These are phyloP conservation scores for Podaxis pistillaris DNA, from an alignment of 768 basidiomycete genomes.

Conservation along the genomic window DNA sequence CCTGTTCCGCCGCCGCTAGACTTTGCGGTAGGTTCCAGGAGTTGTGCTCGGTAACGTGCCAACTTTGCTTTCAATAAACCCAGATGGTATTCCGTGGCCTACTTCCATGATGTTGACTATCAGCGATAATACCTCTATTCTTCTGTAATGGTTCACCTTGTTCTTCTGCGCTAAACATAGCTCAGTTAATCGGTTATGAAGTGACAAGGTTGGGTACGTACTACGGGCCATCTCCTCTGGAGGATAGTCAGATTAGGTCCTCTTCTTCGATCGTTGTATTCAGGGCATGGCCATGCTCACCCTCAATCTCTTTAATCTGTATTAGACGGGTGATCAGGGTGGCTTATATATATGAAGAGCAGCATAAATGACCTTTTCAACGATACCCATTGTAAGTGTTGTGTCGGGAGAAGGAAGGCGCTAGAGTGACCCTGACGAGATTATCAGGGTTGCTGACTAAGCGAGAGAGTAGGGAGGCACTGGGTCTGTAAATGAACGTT, in stretches of 20 bases:
- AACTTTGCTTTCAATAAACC: constrained; percentile 93
- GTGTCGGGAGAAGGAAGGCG: background rate
- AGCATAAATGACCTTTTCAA: constrained; percentile 70
- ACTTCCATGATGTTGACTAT: constrained; percentile 23
- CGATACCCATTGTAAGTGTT: constrained; percentile 70
- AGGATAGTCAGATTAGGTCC: constrained; percentile 1
- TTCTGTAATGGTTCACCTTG: constrained; percentile 52
- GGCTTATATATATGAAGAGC: background rate
- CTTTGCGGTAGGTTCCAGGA: constrained; percentile 89
- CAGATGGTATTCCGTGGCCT: constrained; percentile 94
- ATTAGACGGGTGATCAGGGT: constrained; percentile 9
- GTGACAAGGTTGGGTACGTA: constrained; percentile 38
- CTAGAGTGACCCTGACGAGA: background rate
- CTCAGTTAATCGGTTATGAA: background rate
- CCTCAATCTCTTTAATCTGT: constrained; percentile 95
- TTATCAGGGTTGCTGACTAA: constrained; percentile 10
- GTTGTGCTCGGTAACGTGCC: constrained; percentile 90
- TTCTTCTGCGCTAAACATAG: constrained; percentile 82
- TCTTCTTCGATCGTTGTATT: background rate
- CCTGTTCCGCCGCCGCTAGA: constrained; percentile 78
- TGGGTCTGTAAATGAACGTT: background rate
- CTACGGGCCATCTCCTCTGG: constrained; percentile 97
- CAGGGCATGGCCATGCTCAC: constrained; percentile 41
- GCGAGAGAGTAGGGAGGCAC: background rate
- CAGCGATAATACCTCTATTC: constrained; percentile 1